Percentiles rank a stretch among this genome's conserved stretches.
phyloP scores from a whole-genome alignment of 176 grass and related monocot genomes.

The Zea luxurians region DNA sequence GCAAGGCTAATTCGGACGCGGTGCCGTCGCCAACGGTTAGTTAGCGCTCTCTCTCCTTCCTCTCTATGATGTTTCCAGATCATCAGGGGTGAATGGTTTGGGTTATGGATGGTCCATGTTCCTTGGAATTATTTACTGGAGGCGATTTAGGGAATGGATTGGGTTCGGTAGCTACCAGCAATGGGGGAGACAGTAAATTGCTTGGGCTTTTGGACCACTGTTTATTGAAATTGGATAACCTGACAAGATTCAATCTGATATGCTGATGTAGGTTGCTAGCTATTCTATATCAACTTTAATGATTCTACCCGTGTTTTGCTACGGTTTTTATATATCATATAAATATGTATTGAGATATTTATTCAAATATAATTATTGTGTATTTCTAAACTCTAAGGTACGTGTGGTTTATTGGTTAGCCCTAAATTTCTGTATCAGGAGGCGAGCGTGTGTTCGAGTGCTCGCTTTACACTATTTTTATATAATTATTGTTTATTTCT shows the following conservation, averaged over 20 bases:
- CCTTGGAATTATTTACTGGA: not conserved
- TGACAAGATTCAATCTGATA: not conserved
- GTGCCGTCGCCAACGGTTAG: constrained; percentile 29
- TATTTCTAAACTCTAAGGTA: too few species aligned
- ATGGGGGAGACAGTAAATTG: not conserved
- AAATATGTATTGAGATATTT: too few species aligned
- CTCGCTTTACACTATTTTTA: too few species aligned
- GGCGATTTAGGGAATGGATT: not conserved
- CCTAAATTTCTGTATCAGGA: too few species aligned
- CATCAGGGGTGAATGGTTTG: constrained; percentile 8
- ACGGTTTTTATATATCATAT: too few species aligned
- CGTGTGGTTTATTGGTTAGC: too few species aligned
- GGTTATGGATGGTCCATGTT: not conserved
- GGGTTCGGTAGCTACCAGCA: not conserved
- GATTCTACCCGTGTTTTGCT: not conserved
- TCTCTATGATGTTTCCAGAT: not conserved
- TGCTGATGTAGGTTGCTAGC: constrained; percentile 17
- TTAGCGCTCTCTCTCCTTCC: not conserved
- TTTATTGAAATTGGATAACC: constrained; percentile 10
- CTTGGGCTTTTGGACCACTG: not conserved
- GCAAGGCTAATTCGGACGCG: not conserved
- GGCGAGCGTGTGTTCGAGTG: too few species aligned
- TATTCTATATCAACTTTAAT: not conserved
- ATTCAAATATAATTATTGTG: too few species aligned
- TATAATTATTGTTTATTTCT: too few species aligned